Base-by-base conservation (phyloP, 2,329 filamentous ascomycete genomes). In the Beauveria scarabaeidicola region DNA sequence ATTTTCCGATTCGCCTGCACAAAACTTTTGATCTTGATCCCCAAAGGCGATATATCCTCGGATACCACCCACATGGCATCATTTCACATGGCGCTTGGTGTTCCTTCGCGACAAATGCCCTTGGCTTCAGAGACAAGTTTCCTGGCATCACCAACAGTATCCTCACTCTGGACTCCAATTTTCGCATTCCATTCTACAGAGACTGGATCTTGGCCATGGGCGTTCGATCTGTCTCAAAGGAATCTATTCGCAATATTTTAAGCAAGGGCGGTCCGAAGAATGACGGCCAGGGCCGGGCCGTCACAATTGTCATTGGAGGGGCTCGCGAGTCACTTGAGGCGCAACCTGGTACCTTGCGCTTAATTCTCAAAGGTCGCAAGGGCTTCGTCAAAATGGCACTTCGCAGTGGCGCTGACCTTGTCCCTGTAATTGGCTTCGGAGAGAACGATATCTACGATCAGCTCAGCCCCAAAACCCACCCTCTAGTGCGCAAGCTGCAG, bases 361-460 rank as follows among this genome's bases (percentile, higher is more conserved):
- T 97, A 10, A 87, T 97, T 4, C 80, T 97, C 52, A 86, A 87
- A 64, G 83, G 88, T 50, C 87, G 94, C 59, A 95, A 96, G 69
- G 93, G 93, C 10, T 97, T 97, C 69, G 81, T 97, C 71, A 97
- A 96, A 77, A 82, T 97, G 71, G 94, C 93, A 0, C 87, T 97
- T 61, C 85, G 91, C 51, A 91, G 88, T 3, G 92, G 93, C n/a
- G 93, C 94, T 1, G 93, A 97, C 68, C 80, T 99, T 1, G 93
- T 99, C 0, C 94, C 94, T 0, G 90, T 96, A 2, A 79, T 99
- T 19, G 88, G 87, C 0, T 97, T 99, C 69, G 94, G 94, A 48
- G 94, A 99, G 76, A 97, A 97, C 71, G 90, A 97, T 67, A 77
- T 97, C 3, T 99, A 97, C 77, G 90, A 97, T 64, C 93, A 97